Percentiles rank a stretch among this genome's conserved stretches.
Conservation (phyloP, 352 stramenopile genomes). For the Phytophthora fragariae region DNA sequence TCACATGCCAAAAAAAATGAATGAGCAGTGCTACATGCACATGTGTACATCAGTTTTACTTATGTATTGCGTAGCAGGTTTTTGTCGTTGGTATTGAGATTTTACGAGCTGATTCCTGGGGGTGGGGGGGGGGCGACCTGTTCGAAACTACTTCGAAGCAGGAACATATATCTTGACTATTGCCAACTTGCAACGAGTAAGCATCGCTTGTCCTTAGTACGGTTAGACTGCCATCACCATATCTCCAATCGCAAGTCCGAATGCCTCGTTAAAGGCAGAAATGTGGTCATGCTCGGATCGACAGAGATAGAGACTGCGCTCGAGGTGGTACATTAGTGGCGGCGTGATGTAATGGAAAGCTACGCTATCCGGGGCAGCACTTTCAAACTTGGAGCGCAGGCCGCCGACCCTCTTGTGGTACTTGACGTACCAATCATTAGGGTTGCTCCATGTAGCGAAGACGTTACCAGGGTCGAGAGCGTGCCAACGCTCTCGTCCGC, state of each 20-base stretch:
- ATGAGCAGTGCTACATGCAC: no score
- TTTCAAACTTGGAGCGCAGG: constrained; percentile 49
- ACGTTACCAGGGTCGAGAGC: constrained; percentile 57
- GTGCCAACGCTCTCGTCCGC: constrained; percentile 78
- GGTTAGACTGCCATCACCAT: constrained; percentile 21
- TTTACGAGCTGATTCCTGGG: no score
- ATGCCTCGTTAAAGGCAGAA: constrained; percentile 56
- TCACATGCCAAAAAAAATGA: no score
- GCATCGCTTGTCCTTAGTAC: neutral
- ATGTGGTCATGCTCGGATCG: constrained; percentile 52
- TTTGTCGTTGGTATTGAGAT: no score
- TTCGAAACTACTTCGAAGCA: no score
- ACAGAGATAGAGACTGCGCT: constrained; percentile 74
- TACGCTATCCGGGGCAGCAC: constrained; percentile 65
- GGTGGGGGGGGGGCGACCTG: no score
- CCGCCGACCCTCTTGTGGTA: constrained; percentile 73
- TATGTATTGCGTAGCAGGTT: no score
- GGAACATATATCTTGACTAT: no score
- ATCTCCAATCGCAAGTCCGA: constrained; percentile 53
- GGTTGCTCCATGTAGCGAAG: constrained; percentile 43
- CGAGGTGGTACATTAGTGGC: constrained; percentile 74
- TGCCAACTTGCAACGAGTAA: no score
- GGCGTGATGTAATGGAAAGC: constrained; percentile 78
- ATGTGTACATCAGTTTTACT: no score
- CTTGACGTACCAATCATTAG: constrained; percentile 63